These are phyloP conservation scores for Acanthamoeba castellanii DNA, from an alignment of 208 protist genomes.

Conservation along the genomic window DNA sequence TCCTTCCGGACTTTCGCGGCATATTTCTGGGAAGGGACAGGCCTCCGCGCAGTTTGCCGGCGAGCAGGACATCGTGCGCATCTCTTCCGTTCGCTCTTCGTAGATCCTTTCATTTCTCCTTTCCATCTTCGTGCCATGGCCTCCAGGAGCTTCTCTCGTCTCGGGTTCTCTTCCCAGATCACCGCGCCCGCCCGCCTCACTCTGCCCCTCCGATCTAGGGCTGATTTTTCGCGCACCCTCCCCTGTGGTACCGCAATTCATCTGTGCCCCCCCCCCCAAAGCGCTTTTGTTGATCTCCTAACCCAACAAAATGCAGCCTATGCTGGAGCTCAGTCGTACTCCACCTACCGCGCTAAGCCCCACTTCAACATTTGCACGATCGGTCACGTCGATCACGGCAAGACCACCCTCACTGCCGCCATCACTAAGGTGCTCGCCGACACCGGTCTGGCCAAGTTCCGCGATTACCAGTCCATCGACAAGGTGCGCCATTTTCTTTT, in stretches of 20 bases:
- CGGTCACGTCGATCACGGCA: conserved; percentile 99
- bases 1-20: neutral
- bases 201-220: conserved; percentile 34
- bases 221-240: conserved; percentile 24
- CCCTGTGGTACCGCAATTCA: neutral
- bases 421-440: conserved; percentile 94
- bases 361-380: conserved; percentile 99
- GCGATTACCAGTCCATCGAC: conserved; percentile 91
- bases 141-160: neutral
- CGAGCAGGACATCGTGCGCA: neutral
- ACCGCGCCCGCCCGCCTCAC: conserved; percentile 42
- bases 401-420: conserved; percentile 98
- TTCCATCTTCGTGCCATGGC: neutral
- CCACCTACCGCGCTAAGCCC: conserved; percentile 93
- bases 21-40: neutral
- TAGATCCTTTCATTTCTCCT: neutral
- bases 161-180: conserved; percentile 32
- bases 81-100: neutral
- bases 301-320: neutral
- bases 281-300: neutral
- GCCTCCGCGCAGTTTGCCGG: neutral
- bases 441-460: conserved; percentile 85
- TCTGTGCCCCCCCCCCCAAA: neutral
- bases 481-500: conserved; percentile 75
- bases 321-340: conserved; percentile 15